phyloP scores from a whole-genome alignment of 2,329 filamentous ascomycete species.

The Microsporum ferrugineum region DNA sequence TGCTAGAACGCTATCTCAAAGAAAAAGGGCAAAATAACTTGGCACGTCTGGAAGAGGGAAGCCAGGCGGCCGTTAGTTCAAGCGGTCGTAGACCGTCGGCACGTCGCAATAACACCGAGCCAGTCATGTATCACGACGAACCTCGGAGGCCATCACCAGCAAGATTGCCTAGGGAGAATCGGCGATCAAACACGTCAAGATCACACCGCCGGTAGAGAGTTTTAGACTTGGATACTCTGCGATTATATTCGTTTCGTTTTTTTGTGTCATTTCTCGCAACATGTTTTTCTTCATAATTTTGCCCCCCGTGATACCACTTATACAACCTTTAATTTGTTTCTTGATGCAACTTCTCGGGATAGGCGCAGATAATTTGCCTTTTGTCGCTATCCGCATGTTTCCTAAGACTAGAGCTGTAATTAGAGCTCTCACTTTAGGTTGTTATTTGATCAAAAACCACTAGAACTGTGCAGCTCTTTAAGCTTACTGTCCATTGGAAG shows the following conservation, averaged over 20 bases:
- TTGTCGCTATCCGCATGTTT: not conserved
- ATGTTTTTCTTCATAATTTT: not conserved
- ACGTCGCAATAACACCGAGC: slow-evolving; percentile 14
- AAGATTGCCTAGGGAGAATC: slow-evolving; percentile 9
- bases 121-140: not conserved
- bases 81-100: slow-evolving; percentile 17
- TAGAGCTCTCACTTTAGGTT: not conserved
- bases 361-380: not conserved
- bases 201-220: slow-evolving; percentile 17
- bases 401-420: not conserved
- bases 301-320: not conserved
- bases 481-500: not conserved
- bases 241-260: not conserved
- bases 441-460: not conserved
- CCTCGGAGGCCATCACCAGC: slow-evolving; percentile 12
- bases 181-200: slow-evolving; percentile 5
- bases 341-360: not conserved
- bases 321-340: not conserved
- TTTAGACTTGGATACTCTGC: slow-evolving; percentile 17
- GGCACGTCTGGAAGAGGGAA: slow-evolving; percentile 5
- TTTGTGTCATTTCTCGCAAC: not conserved
- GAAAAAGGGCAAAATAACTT: slow-evolving; percentile 26
- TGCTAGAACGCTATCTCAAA: slow-evolving; percentile 36
- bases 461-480: not conserved
- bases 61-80: not conserved